phyloP scores from a whole-genome alignment of 2,329 filamentous ascomycete genomes.

The Paraphoma sp. region DNA sequence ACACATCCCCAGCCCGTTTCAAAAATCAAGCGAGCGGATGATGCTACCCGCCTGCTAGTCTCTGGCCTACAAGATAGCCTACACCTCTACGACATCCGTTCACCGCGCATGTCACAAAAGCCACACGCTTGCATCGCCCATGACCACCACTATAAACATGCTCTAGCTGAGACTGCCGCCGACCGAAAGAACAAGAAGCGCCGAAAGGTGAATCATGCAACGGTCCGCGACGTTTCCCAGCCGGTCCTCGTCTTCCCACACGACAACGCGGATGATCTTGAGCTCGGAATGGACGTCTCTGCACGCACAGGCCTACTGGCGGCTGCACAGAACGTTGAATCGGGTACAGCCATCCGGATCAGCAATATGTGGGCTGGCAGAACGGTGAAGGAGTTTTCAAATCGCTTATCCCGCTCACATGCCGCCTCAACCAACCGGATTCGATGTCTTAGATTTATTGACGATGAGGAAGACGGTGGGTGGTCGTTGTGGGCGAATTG shows the following conservation, averaged over 20 bases:
- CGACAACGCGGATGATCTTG: conserved; percentile 30
- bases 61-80: conserved; percentile 35
- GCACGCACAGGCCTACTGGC: conserved; percentile 40
- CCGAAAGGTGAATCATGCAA: conserved; percentile 13
- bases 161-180: conserved; percentile 17
- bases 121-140: no score
- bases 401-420: background rate
- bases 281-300: conserved; percentile 40
- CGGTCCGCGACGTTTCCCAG: conserved; percentile 23
- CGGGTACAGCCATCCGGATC: conserved; percentile 26
- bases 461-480: conserved; percentile 20
- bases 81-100: conserved; percentile 42
- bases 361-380: conserved; percentile 44
- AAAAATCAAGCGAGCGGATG: conserved; percentile 32
- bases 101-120: no score
- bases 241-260: conserved; percentile 38
- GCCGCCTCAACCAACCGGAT: conserved; percentile 17
- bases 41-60: conserved; percentile 33
- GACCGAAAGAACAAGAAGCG: conserved; percentile 16
- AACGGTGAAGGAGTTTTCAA: conserved; percentile 28
- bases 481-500: conserved; percentile 34
- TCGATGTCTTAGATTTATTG: conserved; percentile 38
- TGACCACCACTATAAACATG: conserved; percentile 21
- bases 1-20: conserved; percentile 33
- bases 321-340: conserved; percentile 33